These are phyloP conservation scores for Globisporangium iwayamae DNA, from an alignment of 352 stramenopile species.

Conservation along the genomic window DNA sequence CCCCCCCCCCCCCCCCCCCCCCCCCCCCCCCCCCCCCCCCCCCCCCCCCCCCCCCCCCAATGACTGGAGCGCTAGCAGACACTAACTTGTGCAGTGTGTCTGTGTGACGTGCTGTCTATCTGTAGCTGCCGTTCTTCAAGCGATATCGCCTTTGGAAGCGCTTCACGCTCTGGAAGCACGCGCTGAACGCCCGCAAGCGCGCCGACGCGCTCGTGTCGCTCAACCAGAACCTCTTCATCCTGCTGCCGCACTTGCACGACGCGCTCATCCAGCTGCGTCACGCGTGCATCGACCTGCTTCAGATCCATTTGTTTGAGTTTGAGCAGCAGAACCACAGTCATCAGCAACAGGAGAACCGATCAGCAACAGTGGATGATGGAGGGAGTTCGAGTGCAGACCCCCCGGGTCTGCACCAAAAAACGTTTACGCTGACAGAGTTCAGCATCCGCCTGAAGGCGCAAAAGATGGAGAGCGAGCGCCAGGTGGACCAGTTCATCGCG, in stretches of 20 bases:
- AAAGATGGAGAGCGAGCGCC: constrained; percentile 56
- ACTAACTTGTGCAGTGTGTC: no score
- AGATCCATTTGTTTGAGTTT: constrained; percentile 46
- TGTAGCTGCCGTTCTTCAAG: constrained; percentile 85
- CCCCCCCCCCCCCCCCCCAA: no score
- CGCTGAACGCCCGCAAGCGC: constrained; percentile 52
- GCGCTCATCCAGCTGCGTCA: constrained; percentile 72
- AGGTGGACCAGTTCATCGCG: constrained; percentile 59
- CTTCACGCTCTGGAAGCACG: constrained; percentile 86
- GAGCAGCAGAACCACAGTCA: not conserved
- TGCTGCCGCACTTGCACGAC: constrained; percentile 79
- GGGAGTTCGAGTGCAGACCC: not conserved
- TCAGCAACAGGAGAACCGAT: not conserved
- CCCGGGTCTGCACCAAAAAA: constrained; percentile 28
- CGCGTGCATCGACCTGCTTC: constrained; percentile 50
- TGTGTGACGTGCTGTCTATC: not conserved
- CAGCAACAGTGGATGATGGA: not conserved
- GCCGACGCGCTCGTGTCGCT: constrained; percentile 37
- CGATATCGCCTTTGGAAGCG: constrained; percentile 90
- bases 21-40: no score
- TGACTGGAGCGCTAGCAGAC: no score
- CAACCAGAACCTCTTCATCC: constrained; percentile 83
- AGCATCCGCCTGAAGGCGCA: constrained; percentile 64
- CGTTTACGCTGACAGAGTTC: constrained; percentile 82
- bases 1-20: no score